Percentiles rank a stretch among this genome's conserved stretches.
These are phyloP conservation scores for Penicillium cataractarum DNA, from an alignment of 495 filamentous ascomycete genomes.

Conservation along the genomic window DNA sequence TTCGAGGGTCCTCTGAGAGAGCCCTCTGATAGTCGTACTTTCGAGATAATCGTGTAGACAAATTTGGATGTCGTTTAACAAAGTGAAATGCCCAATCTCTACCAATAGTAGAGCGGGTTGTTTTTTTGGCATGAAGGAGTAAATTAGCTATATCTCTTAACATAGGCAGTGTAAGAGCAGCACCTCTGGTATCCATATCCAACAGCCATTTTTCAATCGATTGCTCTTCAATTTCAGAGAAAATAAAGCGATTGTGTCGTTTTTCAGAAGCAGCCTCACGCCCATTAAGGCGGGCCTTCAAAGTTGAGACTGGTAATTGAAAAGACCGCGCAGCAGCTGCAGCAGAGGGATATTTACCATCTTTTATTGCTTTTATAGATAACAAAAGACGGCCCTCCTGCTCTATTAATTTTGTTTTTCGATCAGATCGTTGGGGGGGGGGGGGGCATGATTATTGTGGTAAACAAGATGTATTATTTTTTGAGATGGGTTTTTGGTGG, in stretches of 20 bases:
- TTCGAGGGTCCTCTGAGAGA: constrained; percentile 4
- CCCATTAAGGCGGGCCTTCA: constrained; percentile 6
- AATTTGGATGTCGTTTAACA: too few relatives aligned
- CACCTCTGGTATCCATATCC: constrained; percentile 12
- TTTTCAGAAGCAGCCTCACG: not conserved
- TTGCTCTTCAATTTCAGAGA: constrained; percentile 15
- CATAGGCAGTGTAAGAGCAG: not conserved
- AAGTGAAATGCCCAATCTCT: too few relatives aligned
- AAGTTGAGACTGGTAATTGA: constrained; percentile 9
- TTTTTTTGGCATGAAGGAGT: too few relatives aligned
- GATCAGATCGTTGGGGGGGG: too few relatives aligned
- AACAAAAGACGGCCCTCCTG: not conserved
- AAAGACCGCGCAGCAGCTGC: constrained; percentile 11
- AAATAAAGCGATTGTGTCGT: constrained; percentile 4
- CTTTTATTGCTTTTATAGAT: constrained; percentile 17
- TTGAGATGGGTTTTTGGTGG: too few relatives aligned
- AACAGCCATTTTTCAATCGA: constrained; percentile 16
- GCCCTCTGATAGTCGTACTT: not conserved
- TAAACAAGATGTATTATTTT: too few relatives aligned
- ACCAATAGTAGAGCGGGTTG: too few relatives aligned
- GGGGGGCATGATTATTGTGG: too few relatives aligned
- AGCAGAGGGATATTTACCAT: constrained; percentile 6
- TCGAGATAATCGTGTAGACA: too few relatives aligned
- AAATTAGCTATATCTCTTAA: too few relatives aligned
- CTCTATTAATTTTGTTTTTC: too few relatives aligned